Evolutionary conservation across 306 rosid species (phyloP), one percentile per base, ranked within the genome.

Genomic region (Lathyrus tuberosus): DNA sequence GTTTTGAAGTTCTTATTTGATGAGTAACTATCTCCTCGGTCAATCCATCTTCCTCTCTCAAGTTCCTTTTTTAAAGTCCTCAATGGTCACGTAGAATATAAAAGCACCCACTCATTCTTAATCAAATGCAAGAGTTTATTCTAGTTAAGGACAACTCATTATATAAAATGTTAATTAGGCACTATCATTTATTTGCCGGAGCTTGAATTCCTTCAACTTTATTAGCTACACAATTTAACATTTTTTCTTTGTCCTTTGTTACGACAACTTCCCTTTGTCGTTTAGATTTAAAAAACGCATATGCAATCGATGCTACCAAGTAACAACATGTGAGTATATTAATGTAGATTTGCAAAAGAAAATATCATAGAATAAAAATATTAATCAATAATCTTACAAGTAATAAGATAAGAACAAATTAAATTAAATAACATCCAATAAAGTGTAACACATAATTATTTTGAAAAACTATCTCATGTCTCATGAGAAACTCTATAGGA

Each of bases 391-490:
- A 26, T 54, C 61, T 24, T 54, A 12, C 10, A 54, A 54, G 30
- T 3, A 51, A 18, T 51, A 51, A 51, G 13, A 13, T 17, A 3
- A 60, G 7, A 71, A 71, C 33, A 9, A 62, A 73, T 63, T 16
- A 48, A 26, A 41, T 73, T 20, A 46, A 49, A 20, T 31, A 7
- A 35, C 62, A 49, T 49, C 7, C 14, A 62, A 61, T 48, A 48
- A 62, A 62, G 53, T 72, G 47, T 49, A 73, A 11, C 33, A 61
- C 18, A 61, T 61, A 6, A 48, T 17, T 49, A 49, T 49, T 11
- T n/a, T 7, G 35, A 52, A 15, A 24, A 13, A 26, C 12, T 6
- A 57, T 57, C 62, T 7, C 62, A 30, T 46, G 22, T 11, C 57
- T 30, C 59, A 66, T 47, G 52, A 66, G 70, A 15, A 33, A 13